These are phyloP conservation scores for Scheffersomyces insectosa DNA, from an alignment of 1,139 yeast genomes.

Conservation along the genomic window DNA sequence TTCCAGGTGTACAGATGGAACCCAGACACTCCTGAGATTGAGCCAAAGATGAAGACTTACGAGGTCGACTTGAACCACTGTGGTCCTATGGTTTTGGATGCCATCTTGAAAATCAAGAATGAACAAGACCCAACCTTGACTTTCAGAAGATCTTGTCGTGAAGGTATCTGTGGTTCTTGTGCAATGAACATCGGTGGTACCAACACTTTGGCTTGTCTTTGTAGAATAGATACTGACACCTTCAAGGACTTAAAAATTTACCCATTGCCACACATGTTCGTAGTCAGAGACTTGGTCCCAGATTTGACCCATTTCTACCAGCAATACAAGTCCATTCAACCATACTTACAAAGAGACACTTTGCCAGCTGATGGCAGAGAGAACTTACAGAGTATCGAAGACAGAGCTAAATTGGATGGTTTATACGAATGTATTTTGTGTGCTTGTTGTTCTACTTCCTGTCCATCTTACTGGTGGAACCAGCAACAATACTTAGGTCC, in stretches of 20 bases:
- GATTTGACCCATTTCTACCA: conserved; percentile 97
- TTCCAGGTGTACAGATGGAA: conserved; percentile 97
- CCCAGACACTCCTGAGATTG: conserved; percentile 93
- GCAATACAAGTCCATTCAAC: conserved; percentile 98
- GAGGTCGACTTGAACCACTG: conserved; percentile 84
- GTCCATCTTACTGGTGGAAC: conserved; percentile 99
- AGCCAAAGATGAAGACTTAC: conserved; percentile 84
- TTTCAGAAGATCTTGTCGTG: conserved; percentile 98
- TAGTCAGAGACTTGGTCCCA: conserved; percentile 95
- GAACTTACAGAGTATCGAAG: conserved; percentile 86
- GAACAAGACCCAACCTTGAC: conserved; percentile 96
- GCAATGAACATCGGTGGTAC: conserved; percentile 99
- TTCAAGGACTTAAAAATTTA: conserved; percentile 81
- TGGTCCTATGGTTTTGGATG: conserved; percentile 99
- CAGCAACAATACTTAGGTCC: conserved; percentile 98
- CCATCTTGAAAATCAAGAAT: conserved; percentile 88
- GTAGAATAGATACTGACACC: conserved; percentile 84
- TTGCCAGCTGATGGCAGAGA: conserved; percentile 91
- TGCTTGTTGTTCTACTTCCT: conserved; percentile 98
- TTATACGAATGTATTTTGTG: conserved; percentile 96
- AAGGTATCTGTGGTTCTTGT: conserved; percentile 99
- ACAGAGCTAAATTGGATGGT: conserved; percentile 96
- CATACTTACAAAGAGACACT: conserved; percentile 83
- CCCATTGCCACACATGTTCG: conserved; percentile 98
- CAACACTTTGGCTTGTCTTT: conserved; percentile 94